Evolutionary conservation across 768 basidiomycete genomes (phyloP), one percentile per base, ranked within the genome.

Genomic region (Grammothele lineata): DNA sequence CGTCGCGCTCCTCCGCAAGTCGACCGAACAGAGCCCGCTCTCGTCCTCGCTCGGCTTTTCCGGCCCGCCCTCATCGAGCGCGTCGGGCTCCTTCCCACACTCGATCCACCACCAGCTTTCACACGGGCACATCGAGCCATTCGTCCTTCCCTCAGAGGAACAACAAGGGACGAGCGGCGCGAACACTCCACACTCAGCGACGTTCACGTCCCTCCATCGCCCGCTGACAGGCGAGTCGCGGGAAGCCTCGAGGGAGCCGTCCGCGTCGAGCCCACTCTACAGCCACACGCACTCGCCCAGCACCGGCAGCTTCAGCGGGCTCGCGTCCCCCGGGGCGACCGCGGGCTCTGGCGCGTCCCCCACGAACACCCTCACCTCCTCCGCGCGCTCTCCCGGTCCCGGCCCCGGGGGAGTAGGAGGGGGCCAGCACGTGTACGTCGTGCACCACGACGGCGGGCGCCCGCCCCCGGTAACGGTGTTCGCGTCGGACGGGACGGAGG

Each of bases 361-460:
- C 27, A n/a, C 27, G 27, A 30, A 30, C 27, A 14, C 27, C 27
- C 27, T 14, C 8, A 30, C 27, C 27, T 30, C 27, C 8, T 14
- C 27, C 7, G 8, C 7, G 27, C 27, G 27, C 27, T 30, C 27
- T 14, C 8, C 8, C 14, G 14, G 14, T 14, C 27, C 27, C 27
- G 9, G 15, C 35, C 30, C 30, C 30, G 30, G 30, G 30, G 8
- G 9, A 9, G 30, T 15, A 32, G 30, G 30, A 32, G 27, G 54
- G 33, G 21, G 36, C 35, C 40, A 68, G 68, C 64, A 58, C 18
- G 72, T 80, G 8, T 81, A 81, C 51, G 77, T 81, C 33, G 71
- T 83, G 25, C 81, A 81, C 52, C 80, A 81, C 54, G 80, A 82
- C 54, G 71, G 69, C n/a, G 76, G 79, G 10, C 60, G 71, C 14